A percentile compares a stretch with the other conserved stretches of the same genome.
Evolutionary conservation across 257 asterid genomes (phyloP).

Genomic region (Solanum etuberosum): DNA sequence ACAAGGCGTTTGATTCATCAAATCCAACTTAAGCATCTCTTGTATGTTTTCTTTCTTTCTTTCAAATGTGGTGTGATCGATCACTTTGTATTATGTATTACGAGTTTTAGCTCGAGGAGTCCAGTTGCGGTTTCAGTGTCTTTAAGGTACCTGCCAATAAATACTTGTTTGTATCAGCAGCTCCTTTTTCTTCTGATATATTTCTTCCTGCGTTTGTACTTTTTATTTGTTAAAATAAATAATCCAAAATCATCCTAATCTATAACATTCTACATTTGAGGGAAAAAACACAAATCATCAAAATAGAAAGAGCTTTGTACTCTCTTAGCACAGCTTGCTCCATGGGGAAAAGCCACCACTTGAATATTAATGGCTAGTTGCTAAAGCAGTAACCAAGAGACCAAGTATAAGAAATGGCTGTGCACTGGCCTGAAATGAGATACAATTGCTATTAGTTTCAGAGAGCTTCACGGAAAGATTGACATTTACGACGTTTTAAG

Average conservation of each 20-base stretch:
- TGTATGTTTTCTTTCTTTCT: too few species aligned
- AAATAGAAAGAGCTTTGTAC: neutral
- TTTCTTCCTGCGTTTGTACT: too few species aligned
- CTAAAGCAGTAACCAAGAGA: constrained; percentile 79
- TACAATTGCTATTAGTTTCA: neutral
- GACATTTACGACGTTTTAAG: neutral
- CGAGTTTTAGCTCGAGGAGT: too few species aligned
- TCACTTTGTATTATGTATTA: neutral
- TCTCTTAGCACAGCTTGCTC: neutral
- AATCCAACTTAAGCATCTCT: too few species aligned
- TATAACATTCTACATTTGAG: neutral
- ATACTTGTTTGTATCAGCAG: too few species aligned
- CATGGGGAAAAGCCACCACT: neutral
- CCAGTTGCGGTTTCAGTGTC: too few species aligned
- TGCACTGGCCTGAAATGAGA: constrained; percentile 74
- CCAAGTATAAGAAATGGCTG: constrained; percentile 94
- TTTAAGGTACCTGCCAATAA: too few species aligned
- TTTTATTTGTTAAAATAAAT: too few species aligned
- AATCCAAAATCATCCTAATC: neutral
- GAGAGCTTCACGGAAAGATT: neutral
- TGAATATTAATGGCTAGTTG: constrained; percentile 55
- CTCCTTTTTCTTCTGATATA: too few species aligned
- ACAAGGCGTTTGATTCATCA: constrained; percentile 20
- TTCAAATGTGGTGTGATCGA: too few species aligned
- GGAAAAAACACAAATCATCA: neutral